Conservation (phyloP, 306 rosid species). For the Neltuma alba region DNA sequence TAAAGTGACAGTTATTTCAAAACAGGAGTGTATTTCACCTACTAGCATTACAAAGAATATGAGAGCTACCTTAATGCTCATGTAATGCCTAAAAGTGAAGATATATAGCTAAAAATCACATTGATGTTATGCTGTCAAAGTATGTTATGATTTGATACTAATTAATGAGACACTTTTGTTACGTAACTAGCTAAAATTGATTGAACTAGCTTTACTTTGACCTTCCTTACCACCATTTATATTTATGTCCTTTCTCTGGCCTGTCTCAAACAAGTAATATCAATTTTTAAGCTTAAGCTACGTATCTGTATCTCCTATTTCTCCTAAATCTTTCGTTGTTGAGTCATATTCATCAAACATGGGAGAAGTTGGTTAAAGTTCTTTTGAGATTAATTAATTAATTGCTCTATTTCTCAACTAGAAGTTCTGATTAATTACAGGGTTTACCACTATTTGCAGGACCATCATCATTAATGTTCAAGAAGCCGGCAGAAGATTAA, state of each 20-base stretch:
- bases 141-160: neutral
- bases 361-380: slow-evolving; percentile 18
- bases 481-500: neutral
- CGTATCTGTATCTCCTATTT: neutral
- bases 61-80: neutral
- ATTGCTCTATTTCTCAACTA: neutral
- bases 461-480: neutral
- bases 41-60: neutral
- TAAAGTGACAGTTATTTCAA: neutral
- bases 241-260: neutral
- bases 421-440: neutral
- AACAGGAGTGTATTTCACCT: neutral
- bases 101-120: neutral
- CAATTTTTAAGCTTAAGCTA: neutral
- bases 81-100: neutral
- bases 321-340: slow-evolving; percentile 1
- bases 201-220: neutral
- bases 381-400: neutral
- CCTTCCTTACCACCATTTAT: neutral
- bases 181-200: slow-evolving; percentile 8
- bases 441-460: neutral
- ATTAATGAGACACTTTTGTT: neutral
- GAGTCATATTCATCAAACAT: slow-evolving; percentile 2
- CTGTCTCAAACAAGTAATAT: too few relatives aligned
- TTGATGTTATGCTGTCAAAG: neutral